Percentiles rank a stretch among this genome's conserved stretches.
Conservation (phyloP, 2,329 filamentous ascomycete genomes). For the Aspergillus fijiensis region DNA sequence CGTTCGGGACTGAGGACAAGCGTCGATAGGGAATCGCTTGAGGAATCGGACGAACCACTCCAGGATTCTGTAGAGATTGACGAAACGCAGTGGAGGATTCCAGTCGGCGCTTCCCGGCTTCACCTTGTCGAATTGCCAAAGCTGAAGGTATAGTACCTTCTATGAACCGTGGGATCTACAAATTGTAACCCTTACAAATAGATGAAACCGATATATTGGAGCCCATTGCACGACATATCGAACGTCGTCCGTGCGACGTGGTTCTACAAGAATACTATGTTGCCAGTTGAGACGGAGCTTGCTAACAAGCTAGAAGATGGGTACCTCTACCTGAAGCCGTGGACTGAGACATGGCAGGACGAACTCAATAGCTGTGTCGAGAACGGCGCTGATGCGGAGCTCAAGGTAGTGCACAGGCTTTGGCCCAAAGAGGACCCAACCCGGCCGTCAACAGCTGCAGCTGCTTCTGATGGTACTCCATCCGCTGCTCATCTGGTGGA, state of each 20-base stretch:
- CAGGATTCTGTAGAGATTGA: slow-evolving; percentile 25
- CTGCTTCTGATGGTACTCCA: slow-evolving; percentile 35
- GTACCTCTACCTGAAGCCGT: slow-evolving; percentile 80
- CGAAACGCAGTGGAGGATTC: slow-evolving; percentile 57
- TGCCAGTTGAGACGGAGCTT: slow-evolving; percentile 78
- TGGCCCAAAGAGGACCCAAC: slow-evolving; percentile 65
- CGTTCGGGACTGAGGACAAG: slow-evolving; percentile 29
- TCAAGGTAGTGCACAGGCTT: slow-evolving; percentile 80
- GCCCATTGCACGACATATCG: slow-evolving; percentile 83
- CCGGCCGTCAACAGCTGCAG: slow-evolving; percentile 35
- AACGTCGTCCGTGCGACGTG: slow-evolving; percentile 83
- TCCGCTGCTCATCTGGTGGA: slow-evolving; percentile 22
- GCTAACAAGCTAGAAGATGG: slow-evolving; percentile 93
- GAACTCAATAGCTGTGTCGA: slow-evolving; percentile 88
- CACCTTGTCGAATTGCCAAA: slow-evolving; percentile 83
- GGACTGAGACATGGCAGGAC: slow-evolving; percentile 89
- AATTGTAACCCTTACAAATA: slow-evolving; percentile 38
- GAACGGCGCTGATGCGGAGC: slow-evolving; percentile 83
- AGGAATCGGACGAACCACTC: slow-evolving; percentile 14
- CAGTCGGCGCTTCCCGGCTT: slow-evolving; percentile 85
- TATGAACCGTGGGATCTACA: not conserved
- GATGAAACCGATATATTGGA: slow-evolving; percentile 99
- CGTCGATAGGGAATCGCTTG: slow-evolving; percentile 21
- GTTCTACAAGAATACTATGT: slow-evolving; percentile 97
- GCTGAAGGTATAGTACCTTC: slow-evolving; percentile 47